Evolutionary conservation across 495 filamentous ascomycete genomes (phyloP), one percentile per base, ranked within the genome.

Genomic region (Neurospora sublineolata): DNA sequence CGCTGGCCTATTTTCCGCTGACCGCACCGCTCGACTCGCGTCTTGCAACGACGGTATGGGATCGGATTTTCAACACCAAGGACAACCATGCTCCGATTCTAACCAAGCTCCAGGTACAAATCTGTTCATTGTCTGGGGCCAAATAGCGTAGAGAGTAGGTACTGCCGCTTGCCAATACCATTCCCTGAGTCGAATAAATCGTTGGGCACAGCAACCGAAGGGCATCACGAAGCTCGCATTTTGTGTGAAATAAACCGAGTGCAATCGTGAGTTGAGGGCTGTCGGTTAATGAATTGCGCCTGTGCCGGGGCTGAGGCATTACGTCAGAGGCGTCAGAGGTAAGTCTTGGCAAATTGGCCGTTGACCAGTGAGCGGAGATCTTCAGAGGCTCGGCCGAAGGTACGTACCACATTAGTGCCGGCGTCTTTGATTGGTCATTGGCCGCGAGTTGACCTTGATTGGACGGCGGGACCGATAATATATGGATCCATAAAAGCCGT

Each of bases 251-350:
- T 30, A 8, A 33, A 36, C 6, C 30, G 12, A 33, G 52, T 64
- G 14, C 52, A 18, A 33, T 64, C 52, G 52, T 16, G 27, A 52
- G n/a, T 20, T 23, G n/a, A 46, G n/a, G 20, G 3, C 14, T 58
- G 52, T 36, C 12, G 14, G 27, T 64, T 18, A 64, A 60, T 30
- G 23, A 60, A 64, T 60, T 60, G 52, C 44, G 27, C 11, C 20
- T 4, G 33, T 64, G 27, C 27, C 33, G 52, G 27, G 52, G 52
- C 27, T 64, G 40, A 69, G 58, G 37, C 68, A 71, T 70, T 71
- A 76, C 75, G 75, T 76, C 75, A 76, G 68, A 68, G 68, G 69
- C 68, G 44, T 37, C 69, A 60, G 37, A 30, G 27, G 36, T 67
- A 70, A 73, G 70, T 71, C 71, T 70, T 72, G 70, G 69, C 39